Evolutionary conservation across 352 stramenopile species (phyloP), one percentile per base, ranked within the genome.

Genomic region (Phytophthora crassamura): DNA sequence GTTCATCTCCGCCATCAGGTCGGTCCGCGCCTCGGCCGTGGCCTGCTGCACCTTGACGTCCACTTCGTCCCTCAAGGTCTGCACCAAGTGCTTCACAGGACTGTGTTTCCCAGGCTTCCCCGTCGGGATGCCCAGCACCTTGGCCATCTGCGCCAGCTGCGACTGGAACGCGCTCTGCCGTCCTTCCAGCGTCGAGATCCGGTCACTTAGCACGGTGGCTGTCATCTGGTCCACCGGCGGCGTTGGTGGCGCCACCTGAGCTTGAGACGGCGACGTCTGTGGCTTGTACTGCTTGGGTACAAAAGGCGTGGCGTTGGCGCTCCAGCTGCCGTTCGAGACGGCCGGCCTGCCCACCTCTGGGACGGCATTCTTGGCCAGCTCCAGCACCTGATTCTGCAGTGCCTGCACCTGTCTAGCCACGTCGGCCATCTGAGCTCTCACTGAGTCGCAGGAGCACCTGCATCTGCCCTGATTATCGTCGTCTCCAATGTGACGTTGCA

Each of bases 161-260:
- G 81, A 90, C 77, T 90, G 81, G 63, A 90, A 90, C 42, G 81
- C 79, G 34, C 78, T 88, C 56, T 90, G 81, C 5, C 81, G 77
- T 2, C 81, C 81, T 55, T 90, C 81, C 8, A 90, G 61, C 32
- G 81, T 90, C 46, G 81, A 90, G 22, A 94, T 84, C 40, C 84
- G 74, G 57, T 92, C 86, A 51, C 72, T 88, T 50, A 91, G 63
- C 4, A 77, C 75, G n/a, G 75, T 87, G 10, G 56, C 70, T 1
- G 55, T 70, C 7, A 54, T 45, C 20, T 33, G 28, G 10, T 77
- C 69, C 36, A 77, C 53, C 1, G 52, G 0, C 9, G 32, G 15
- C 16, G 51, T 11, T 39, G 51, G 49, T 35, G 64, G 12, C n/a
- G 59, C 30, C 0, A 64, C 55, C 7, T 58, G 42, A 3, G 61